Percentiles rank a stretch among this genome's conserved stretches.
Conservation (phyloP, 2,329 filamentous ascomycete genomes). For the Cladosporium sp. region DNA sequence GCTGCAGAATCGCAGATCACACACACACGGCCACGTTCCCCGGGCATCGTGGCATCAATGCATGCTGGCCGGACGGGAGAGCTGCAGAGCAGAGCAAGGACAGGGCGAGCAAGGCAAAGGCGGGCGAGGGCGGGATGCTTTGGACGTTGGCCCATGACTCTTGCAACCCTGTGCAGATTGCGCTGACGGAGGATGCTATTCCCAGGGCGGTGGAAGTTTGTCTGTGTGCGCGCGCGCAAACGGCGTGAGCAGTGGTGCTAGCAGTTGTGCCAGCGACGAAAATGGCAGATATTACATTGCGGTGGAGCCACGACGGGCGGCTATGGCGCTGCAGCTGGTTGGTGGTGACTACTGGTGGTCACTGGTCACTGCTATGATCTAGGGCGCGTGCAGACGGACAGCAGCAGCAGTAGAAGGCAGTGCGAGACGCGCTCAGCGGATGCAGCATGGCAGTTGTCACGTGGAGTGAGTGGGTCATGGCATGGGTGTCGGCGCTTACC, state of each 20-base stretch:
- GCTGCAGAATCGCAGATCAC: slow-evolving; percentile 9
- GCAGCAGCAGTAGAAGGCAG: not conserved
- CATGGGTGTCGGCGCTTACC: not conserved
- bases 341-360: too few relatives aligned
- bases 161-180: slow-evolving; percentile 17
- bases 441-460: not conserved
- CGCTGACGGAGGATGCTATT: slow-evolving; percentile 9
- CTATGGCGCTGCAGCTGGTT: slow-evolving; percentile 1
- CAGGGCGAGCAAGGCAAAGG: not conserved
- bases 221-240: slow-evolving; percentile 2
- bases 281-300: slow-evolving; percentile 20
- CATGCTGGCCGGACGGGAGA: slow-evolving; percentile 12
- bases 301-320: slow-evolving; percentile 16
- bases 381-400: not conserved
- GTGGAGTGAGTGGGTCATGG: not conserved
- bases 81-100: slow-evolving; percentile 16
- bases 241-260: not conserved
- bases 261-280: slow-evolving; percentile 5
- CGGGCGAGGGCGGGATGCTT: slow-evolving; percentile 1
- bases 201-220: slow-evolving; percentile 3
- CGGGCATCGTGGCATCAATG: slow-evolving; percentile 8
- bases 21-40: slow-evolving; percentile 11
- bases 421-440: not conserved
- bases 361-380: too few relatives aligned
- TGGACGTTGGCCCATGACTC: slow-evolving; percentile 8